Percentiles rank a stretch among this genome's conserved stretches.
These are phyloP conservation scores for Aspergillus hancockii DNA, from an alignment of 495 filamentous ascomycete genomes.

Conservation along the genomic window DNA sequence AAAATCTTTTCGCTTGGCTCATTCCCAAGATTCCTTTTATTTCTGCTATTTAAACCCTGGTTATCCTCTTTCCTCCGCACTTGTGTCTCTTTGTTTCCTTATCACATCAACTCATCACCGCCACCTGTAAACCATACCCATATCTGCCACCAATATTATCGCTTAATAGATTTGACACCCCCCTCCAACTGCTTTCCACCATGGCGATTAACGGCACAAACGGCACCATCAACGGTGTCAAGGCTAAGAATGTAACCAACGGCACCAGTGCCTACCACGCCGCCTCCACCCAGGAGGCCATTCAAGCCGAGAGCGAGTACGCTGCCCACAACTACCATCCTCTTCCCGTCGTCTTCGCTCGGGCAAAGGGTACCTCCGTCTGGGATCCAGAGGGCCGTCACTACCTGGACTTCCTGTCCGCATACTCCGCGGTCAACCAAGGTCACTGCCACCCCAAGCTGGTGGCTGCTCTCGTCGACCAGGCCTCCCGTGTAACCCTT, in stretches of 20 bases:
- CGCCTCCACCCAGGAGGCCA: slow-evolving; percentile 74
- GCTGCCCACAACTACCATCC: slow-evolving; percentile 99
- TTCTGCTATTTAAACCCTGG: slow-evolving; percentile 12
- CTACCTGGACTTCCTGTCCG: slow-evolving; percentile 97
- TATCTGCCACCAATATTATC: neutral
- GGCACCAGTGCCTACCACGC: slow-evolving; percentile 68
- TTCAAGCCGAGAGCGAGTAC: slow-evolving; percentile 75
- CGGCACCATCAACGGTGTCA: neutral
- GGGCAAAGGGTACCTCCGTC: slow-evolving; percentile 78
- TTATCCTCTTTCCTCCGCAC: slow-evolving; percentile 6
- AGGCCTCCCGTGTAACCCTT: slow-evolving; percentile 86
- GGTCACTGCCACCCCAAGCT: slow-evolving; percentile 98
- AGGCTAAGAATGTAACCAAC: slow-evolving; percentile 36
- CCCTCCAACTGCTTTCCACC: slow-evolving; percentile 12
- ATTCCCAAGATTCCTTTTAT: slow-evolving; percentile 5
- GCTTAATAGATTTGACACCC: neutral
- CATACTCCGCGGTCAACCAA: slow-evolving; percentile 98
- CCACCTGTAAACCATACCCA: neutral
- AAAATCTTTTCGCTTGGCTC: slow-evolving; percentile 4
- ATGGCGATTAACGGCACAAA: neutral
- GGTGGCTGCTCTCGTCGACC: slow-evolving; percentile 83
- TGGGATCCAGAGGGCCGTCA: slow-evolving; percentile 98
- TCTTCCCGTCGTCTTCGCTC: slow-evolving; percentile 86
- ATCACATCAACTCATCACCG: neutral
- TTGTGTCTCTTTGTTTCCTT: slow-evolving; percentile 4